Base-by-base conservation (phyloP, 139 green algal genomes). In the Eudorina sp. region DNA sequence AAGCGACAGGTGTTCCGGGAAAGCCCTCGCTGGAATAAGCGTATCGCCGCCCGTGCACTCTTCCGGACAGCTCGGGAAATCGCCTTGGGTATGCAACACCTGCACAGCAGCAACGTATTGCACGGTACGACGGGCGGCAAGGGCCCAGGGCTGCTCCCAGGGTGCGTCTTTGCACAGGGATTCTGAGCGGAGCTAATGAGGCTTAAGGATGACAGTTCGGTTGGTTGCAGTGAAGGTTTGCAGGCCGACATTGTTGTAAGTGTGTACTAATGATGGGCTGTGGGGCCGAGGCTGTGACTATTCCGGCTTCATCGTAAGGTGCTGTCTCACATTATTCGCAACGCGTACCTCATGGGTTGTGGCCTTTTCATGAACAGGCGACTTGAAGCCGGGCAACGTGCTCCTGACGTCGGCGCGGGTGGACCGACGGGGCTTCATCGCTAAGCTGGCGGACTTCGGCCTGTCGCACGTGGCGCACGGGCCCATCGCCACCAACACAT, bases 391-490 rank as follows among this genome's bases (percentile, higher is more conserved):
- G 14, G 82, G 82, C 66, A 88, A 88, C 45, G 82, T 88, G 82
- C 46, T 88, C 46, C 66, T 88, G 66, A 88, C 82, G 46, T 80
- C 64, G 11, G 82, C 82, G 16, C 82, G 82, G 25, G 82, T 88
- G 64, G 82, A 88, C 66, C 82, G 82, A 34, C 82, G 82, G 6
- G 82, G 82, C 66, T 88, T 88, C 68, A 88, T 88, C 66, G 79
- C 96, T 64, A 98, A 98, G 85, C 96, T 99, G 64, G 96, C 95
- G 76, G 97, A 99, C 93, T 99, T 99, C 94, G 97, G 97, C 1
- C 97, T 99, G 31, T 95, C 95, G 45, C 91, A 97, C 40, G 91
- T 99, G 40, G 82, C 97, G 84, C 92, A 95, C 46, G 85, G 86
- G 25, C 86, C 89, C 18, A 97, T 96, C 46, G 92, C 96, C 53